Conservation (phyloP, 2,329 filamentous ascomycete species). For the Madurella fahalii region DNA sequence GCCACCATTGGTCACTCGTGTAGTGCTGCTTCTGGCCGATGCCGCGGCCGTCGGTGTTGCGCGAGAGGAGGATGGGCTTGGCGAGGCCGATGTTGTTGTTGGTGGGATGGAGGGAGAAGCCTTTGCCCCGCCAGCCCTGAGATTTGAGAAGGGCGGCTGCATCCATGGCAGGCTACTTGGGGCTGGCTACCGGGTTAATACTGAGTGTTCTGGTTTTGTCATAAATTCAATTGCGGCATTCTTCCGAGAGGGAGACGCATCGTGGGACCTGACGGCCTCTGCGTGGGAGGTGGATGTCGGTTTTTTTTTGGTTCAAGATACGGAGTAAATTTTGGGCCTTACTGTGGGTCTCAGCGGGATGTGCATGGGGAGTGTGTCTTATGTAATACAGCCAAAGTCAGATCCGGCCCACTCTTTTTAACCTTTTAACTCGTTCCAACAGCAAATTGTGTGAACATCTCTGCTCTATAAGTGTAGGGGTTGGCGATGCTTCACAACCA, state of each 20-base stretch:
- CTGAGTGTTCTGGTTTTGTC: background rate
- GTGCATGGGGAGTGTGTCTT: no score
- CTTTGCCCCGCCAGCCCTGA: conserved; percentile 86
- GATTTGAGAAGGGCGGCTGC: conserved; percentile 75
- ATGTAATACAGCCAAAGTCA: no score
- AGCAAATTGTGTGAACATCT: no score
- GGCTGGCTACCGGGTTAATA: background rate
- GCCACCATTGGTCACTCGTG: conserved; percentile 88
- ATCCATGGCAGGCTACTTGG: conserved; percentile 57
- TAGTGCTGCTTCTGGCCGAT: conserved; percentile 70
- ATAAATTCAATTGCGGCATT: background rate
- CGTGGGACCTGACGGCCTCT: background rate
- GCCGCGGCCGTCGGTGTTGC: conserved; percentile 76
- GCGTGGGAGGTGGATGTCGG: no score
- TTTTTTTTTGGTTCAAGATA: no score
- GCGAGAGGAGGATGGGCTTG: conserved; percentile 76
- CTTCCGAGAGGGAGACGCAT: conserved; percentile 1
- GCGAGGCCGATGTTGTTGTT: conserved; percentile 71
- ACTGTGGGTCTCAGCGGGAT: no score
- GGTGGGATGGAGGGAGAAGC: conserved; percentile 78
- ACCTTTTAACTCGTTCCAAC: no score
- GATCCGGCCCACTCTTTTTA: no score
- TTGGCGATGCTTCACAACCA: no score
- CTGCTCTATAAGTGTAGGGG: no score
- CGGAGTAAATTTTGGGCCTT: background rate